Base-by-base conservation (phyloP, 371 early-diverging fungal species). In the Mortierella sp. region DNA sequence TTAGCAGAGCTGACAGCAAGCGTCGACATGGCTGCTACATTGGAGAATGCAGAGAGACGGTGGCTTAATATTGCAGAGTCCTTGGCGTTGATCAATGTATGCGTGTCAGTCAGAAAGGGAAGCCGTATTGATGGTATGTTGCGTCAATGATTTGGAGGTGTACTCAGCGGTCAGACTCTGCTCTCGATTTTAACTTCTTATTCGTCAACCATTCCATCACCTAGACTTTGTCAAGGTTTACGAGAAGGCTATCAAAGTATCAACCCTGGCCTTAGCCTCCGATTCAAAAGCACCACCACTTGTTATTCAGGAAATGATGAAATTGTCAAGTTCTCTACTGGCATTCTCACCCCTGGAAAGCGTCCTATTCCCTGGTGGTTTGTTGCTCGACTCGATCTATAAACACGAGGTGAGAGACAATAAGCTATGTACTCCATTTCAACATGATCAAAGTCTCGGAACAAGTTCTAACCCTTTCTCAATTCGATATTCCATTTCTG, bases 281-380 rank as follows among this genome's bases (percentile, higher is more conserved):
- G 61, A 67, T 12, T 72, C 84, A n/a, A 30, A 74, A 35, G 83
- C 83, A 54, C 83, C 83, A 2, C 3, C 83, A 8, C 60, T 76
- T 11, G 76, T 81, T 55, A 45, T 84, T 37, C 77, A 72, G 28
- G 86, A 86, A 61, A 72, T 86, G 20, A 68, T 86, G 70, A 86
- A 85, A 32, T 76, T 86, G 43, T 81, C 88, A 20, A 77, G 77
- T 11, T 74, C 85, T 0, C 64, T 91, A 10, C 77, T 94, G 28
- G 77, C 87, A 22, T 88, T 89, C 57, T 87, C 90, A n/a, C 83
- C 88, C 1, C 70, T 94, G 58, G 88, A 93, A 52, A 87, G 88
- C 35, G 78, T 91, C 39, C 78, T 93, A 37, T 84, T 90, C 60
- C 84, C 87, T 14, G 93, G 94, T 52, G 89, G 89, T 39, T 76